phyloP scores from a whole-genome alignment of 2,329 filamentous ascomycete species.

The Sporothrix luriei region DNA sequence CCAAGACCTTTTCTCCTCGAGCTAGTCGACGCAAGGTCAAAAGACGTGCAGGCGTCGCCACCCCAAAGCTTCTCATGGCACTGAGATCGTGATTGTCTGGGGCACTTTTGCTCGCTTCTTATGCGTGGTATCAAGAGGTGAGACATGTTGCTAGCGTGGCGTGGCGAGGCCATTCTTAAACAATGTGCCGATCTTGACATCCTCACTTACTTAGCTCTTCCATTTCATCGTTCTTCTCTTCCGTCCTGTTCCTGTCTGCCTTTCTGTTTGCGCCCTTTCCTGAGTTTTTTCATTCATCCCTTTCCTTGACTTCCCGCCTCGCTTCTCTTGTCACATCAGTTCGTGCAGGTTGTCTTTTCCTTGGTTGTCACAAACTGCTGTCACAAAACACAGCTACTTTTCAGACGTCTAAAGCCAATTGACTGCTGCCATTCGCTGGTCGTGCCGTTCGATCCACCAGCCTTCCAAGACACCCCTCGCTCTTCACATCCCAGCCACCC shows the following conservation, averaged over 20 bases:
- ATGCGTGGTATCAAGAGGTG: slow-evolving; percentile 9
- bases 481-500: slow-evolving; percentile 12
- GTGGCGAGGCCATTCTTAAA: slow-evolving; percentile 2
- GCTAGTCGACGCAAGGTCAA: slow-evolving; percentile 20
- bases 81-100: neutral
- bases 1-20: slow-evolving; percentile 1
- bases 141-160: slow-evolving; percentile 20
- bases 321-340: slow-evolving; percentile 19
- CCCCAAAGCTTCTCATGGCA: slow-evolving; percentile 2
- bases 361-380: slow-evolving; percentile 23
- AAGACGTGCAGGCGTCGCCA: slow-evolving; percentile 10
- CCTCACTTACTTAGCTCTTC: neutral
- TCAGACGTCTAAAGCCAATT: slow-evolving; percentile 22
- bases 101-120: neutral
- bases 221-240: neutral
- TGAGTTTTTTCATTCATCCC: neutral
- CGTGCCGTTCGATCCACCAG: slow-evolving; percentile 5
- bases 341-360: neutral
- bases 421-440: slow-evolving; percentile 22
- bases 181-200: slow-evolving; percentile 4
- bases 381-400: slow-evolving; percentile 19
- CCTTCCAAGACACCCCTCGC: neutral
- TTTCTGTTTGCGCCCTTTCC: neutral
- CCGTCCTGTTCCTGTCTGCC: neutral
- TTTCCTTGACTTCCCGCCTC: neutral